Conservation (phyloP, 345 rosid species). For the Capsella bursapastoris region DNA sequence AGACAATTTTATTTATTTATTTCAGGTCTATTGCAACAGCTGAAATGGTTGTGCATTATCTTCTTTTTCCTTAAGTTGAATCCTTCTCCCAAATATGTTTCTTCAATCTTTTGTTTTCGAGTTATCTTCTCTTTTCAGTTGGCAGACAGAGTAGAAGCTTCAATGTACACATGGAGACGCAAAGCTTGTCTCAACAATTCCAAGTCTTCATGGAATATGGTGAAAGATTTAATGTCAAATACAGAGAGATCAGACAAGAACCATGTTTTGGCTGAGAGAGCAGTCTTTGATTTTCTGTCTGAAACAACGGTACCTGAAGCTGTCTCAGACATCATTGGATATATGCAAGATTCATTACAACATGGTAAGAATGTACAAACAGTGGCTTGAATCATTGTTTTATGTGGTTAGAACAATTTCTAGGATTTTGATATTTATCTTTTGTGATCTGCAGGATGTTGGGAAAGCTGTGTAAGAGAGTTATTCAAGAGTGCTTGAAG, state of each 20-base stretch:
- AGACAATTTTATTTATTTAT: too few species aligned
- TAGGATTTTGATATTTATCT: neutral
- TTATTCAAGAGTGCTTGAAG: constrained; percentile 92
- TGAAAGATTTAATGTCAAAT: constrained; percentile 74
- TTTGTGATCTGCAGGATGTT: constrained; percentile 66
- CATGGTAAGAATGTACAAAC: constrained; percentile 47
- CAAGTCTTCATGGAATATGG: constrained; percentile 86
- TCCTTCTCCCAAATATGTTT: too few species aligned
- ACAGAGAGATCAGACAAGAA: constrained; percentile 70
- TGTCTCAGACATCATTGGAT: constrained; percentile 90
- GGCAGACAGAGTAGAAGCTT: constrained; percentile 80
- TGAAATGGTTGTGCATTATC: too few species aligned
- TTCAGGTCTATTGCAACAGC: too few species aligned
- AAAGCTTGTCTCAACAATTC: constrained; percentile 74
- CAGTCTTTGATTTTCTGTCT: constrained; percentile 70
- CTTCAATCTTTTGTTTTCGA: too few species aligned
- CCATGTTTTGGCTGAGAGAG: constrained; percentile 76
- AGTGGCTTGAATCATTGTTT: neutral
- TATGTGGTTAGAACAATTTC: neutral
- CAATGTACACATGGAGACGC: constrained; percentile 95
- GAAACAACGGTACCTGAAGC: constrained; percentile 82
- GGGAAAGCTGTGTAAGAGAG: constrained; percentile 90
- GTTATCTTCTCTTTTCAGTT: constrained; percentile 47
- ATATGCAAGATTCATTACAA: constrained; percentile 91
- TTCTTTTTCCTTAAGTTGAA: too few species aligned